Base-by-base conservation (phyloP, 768 basidiomycete species). In the Crassisporium funariophilum region DNA sequence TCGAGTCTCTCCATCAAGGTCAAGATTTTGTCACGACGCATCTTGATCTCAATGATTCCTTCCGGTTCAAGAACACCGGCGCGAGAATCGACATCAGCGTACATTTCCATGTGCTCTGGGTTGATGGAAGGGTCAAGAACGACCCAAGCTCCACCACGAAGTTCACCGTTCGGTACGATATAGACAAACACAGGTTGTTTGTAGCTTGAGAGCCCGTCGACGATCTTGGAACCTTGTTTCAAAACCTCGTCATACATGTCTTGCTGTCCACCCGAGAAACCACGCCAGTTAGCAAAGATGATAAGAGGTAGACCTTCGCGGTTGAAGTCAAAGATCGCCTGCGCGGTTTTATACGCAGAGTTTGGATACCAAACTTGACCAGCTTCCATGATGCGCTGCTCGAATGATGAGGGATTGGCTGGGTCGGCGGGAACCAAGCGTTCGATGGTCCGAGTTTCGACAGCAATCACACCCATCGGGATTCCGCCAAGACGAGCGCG, bases 321-420 rank as follows among this genome's bases (percentile, higher is more conserved):
- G 71, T 95, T 89, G 76, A 98, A 91, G 72, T 99, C 97, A 68
- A 94, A 94, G 74, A 98, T 98, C 12, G 97, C 95, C 61, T 98
- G 97, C 6, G 95, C 97, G 6, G 97, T 99, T 79, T 99, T 99
- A 77, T 97, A 95, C 5, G 97, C 95, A 4, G 93, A 95, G 69
- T 99, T 98, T 25, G 97, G 97, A 67, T 98, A 98, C 97, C 97
- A 99, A 19, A 98, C 97, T 69, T 95, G 93, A 56, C 97, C 97
- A n/a, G 97, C 97, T 65, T 98, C 95, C 87, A 98, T 95, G 67
- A 98, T 93, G 57, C 87, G 87, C 62, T 95, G 95, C 67, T 99
- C 97, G 66, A 95, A 91, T 5, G 95, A 98, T 11, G 88, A 78
- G 3, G 95, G 88, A 68, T 98, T 99, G 43, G 97, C 97, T 10